Base-by-base conservation (phyloP, 2,329 filamentous ascomycete genomes). In the Trichoderma hamatum region DNA sequence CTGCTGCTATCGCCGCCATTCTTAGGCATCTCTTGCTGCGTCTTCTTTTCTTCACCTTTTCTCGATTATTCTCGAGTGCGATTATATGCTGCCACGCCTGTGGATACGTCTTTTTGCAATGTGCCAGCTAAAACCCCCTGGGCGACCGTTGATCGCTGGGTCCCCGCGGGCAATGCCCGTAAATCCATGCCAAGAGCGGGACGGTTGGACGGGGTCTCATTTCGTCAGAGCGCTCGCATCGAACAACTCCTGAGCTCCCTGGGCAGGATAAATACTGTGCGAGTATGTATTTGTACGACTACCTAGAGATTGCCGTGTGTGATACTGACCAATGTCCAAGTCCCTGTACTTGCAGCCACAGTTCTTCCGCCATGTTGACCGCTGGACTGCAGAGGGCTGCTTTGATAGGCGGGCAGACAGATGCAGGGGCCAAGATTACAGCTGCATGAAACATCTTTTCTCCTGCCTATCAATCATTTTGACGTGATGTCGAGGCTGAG, bases 101-200 rank as follows among this genome's bases (percentile, higher is more conserved):
- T 49, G 46, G 46, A 49, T 49, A 11, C 46, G 1, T 3, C 9
- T 43, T 3, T 10, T 43, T 43, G 16, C 39, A 16, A n/a, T 43
- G 39, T 43, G 39, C 39, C 39, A 43, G 34, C 56, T 59, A 28
- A 62, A 65, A 46, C 26, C 62, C 62, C 52, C 62, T 34, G 63
- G 34, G 19, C n/a, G n/a, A 28, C 52, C 54, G 54, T 67, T 67
- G 63, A 67, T 67, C 63, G 63, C 39, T 58, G 63, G 39, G 54
- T 67, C 63, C 28, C 63, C 63, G 58, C 52, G 55, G 60, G 60
- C 43, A 46, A 24, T 59, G 56, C 46, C 60, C 43, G 63, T 54
- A 67, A 67, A 58, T 67, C 54, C 30, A 67, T 67, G 54, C 54
- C 63, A 34, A 14, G 43, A 59, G 63, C 52, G 63, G 63, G 49